A percentile compares a stretch with the other conserved stretches of the same genome.
Conservation (phyloP, 768 basidiomycete species). For the Lactarius deliciosus region DNA sequence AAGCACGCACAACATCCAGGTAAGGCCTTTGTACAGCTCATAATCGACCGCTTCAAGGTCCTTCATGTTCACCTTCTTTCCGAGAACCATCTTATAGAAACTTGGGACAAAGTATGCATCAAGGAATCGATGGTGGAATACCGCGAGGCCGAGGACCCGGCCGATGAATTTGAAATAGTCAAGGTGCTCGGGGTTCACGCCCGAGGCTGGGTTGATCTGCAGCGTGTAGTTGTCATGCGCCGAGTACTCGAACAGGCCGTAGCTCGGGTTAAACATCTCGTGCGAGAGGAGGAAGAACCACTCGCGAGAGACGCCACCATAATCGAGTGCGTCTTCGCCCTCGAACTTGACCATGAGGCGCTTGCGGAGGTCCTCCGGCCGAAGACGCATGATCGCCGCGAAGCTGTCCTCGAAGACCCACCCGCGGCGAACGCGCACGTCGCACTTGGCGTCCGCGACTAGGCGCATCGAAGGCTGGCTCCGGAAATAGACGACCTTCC, state of each 20-base stretch:
- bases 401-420: constrained; percentile 88
- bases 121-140: constrained; percentile 76
- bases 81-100: constrained; percentile 77
- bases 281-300: constrained; percentile 87
- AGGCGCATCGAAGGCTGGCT: constrained; percentile 83
- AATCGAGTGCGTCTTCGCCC: constrained; percentile 77
- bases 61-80: constrained; percentile 55
- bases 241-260: constrained; percentile 81
- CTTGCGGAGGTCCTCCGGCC: constrained; percentile 68
- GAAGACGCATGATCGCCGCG: constrained; percentile 77
- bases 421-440: constrained; percentile 77
- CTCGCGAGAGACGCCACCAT: constrained; percentile 78
- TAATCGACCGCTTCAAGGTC: constrained; percentile 73
- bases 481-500: constrained; percentile 91
- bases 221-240: constrained; percentile 79
- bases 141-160: constrained; percentile 66
- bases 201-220: constrained; percentile 75
- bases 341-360: constrained; percentile 74
- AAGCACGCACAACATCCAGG: constrained; percentile 68
- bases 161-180: constrained; percentile 85
- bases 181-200: constrained; percentile 73
- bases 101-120: constrained; percentile 79
- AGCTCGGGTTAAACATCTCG: constrained; percentile 79
- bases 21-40: constrained; percentile 64
- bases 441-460: constrained; percentile 72